phyloP scores from a whole-genome alignment of 169 alveolate species.

The Cryptosporidium felis region DNA sequence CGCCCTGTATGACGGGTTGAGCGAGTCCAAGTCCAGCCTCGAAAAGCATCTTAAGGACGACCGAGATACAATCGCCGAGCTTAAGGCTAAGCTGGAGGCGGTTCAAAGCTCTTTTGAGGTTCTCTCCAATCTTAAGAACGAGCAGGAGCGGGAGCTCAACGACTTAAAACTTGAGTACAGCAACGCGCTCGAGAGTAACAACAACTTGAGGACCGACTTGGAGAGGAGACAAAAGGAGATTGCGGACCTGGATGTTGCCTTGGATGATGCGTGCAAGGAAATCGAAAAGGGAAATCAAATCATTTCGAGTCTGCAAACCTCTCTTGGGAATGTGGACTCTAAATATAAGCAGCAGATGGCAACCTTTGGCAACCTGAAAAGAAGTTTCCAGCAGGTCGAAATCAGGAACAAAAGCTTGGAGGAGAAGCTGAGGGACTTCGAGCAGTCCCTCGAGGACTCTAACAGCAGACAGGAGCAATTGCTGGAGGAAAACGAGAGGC shows the following conservation, averaged over 20 bases:
- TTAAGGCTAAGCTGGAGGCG: conserved; percentile 37
- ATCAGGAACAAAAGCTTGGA: background rate
- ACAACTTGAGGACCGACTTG: background rate
- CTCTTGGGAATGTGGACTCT: conserved; percentile 34
- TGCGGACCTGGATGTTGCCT: conserved; percentile 32
- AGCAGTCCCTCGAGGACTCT: conserved; percentile 49
- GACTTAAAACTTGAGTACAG: conserved; percentile 24
- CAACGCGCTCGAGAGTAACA: conserved; percentile 5
- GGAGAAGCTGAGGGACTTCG: conserved; percentile 27
- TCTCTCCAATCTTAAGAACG: conserved; percentile 11
- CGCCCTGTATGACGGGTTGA: background rate
- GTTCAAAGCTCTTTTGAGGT: background rate
- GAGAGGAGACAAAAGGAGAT: conserved; percentile 36
- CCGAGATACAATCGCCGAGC: background rate
- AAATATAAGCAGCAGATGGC: conserved; percentile 60
- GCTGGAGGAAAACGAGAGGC: conserved; percentile 46
- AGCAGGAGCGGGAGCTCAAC: conserved; percentile 20
- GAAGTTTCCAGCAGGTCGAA: conserved; percentile 44
- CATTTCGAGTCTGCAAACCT: conserved; percentile 54
- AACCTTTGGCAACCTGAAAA: conserved; percentile 24
- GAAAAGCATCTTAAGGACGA: conserved; percentile 32
- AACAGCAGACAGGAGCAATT: conserved; percentile 46
- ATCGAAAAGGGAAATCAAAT: conserved; percentile 64
- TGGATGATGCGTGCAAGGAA: conserved; percentile 64
- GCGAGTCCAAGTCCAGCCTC: conserved; percentile 10